Conservation (phyloP, 177 flowering plant species). For the Tripterygium wilfordii region DNA sequence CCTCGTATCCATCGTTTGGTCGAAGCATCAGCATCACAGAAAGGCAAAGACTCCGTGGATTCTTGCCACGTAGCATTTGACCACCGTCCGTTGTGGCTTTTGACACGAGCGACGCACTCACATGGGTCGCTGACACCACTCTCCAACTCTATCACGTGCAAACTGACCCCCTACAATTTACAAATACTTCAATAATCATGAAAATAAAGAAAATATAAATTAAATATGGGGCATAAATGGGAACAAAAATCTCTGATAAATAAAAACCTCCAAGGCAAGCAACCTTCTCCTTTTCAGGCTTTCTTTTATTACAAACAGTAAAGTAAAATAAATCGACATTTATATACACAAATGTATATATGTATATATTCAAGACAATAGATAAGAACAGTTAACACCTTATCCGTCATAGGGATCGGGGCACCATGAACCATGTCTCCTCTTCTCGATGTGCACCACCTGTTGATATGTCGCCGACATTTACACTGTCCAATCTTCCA, state of each 20-base stretch:
- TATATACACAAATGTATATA: no score
- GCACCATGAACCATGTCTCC: no score
- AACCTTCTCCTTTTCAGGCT: conserved; percentile 37
- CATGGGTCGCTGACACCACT: conserved; percentile 53
- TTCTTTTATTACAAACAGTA: conserved; percentile 38
- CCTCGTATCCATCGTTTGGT: not conserved
- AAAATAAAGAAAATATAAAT: no score
- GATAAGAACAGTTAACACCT: no score
- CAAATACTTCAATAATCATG: no score
- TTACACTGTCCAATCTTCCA: no score
- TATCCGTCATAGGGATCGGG: no score
- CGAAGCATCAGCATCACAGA: conserved; percentile 12
- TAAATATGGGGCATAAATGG: no score
- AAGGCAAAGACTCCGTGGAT: conserved; percentile 10
- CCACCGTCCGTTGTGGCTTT: conserved; percentile 35
- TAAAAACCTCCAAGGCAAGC: conserved; percentile 38
- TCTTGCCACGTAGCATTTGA: conserved; percentile 39
- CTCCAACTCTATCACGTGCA: conserved; percentile 54
- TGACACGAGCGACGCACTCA: conserved; percentile 52
- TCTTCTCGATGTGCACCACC: no score
- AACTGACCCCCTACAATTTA: conserved; percentile 21
- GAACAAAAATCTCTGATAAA: no score
- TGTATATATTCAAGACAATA: not conserved
- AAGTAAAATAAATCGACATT: conserved; percentile 2
- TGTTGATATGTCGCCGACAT: no score